A percentile compares a stretch with the other conserved stretches of the same genome.
These are phyloP conservation scores for Enterocytospora artemiae DNA, from an alignment of 371 early-diverging fungal species.

Conservation along the genomic window DNA sequence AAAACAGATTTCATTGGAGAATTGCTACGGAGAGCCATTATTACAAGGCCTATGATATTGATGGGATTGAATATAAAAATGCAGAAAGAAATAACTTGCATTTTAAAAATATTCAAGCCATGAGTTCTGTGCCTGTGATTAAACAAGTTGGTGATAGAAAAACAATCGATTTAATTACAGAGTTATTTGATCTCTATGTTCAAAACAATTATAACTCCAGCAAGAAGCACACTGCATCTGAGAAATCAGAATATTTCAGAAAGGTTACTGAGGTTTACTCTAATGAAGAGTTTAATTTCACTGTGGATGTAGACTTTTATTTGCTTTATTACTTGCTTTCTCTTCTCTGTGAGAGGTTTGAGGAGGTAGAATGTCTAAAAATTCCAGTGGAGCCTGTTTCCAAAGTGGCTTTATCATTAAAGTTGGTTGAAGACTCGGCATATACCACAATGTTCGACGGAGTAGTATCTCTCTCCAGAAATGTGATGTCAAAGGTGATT, in stretches of 20 bases:
- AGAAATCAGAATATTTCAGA: constrained; percentile 6
- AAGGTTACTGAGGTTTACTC: constrained; percentile 13
- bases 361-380: constrained; percentile 66
- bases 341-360: constrained; percentile 68
- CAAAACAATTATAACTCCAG: constrained; percentile 12
- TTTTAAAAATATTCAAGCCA: constrained; percentile 73
- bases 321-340: constrained; percentile 72
- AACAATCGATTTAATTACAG: constrained; percentile 41
- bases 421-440: constrained; percentile 60
- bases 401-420: constrained; percentile 69
- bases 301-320: constrained; percentile 69
- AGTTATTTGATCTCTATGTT: constrained; percentile 22
- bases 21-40: constrained; percentile 79
- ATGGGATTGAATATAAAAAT: constrained; percentile 72
- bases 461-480: constrained; percentile 65
- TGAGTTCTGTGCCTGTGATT: constrained; percentile 63
- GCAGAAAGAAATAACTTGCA: constrained; percentile 71
- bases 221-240: constrained; percentile 20
- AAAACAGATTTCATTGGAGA: constrained; percentile 85
- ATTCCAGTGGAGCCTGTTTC: constrained; percentile 44
- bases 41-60: constrained; percentile 85
- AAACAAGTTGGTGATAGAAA: constrained; percentile 45
- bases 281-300: constrained; percentile 48
- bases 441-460: constrained; percentile 63
- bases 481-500: constrained; percentile 65